Conservation (phyloP, 495 filamentous ascomycete genomes). For the Pyrenula aspistea region DNA sequence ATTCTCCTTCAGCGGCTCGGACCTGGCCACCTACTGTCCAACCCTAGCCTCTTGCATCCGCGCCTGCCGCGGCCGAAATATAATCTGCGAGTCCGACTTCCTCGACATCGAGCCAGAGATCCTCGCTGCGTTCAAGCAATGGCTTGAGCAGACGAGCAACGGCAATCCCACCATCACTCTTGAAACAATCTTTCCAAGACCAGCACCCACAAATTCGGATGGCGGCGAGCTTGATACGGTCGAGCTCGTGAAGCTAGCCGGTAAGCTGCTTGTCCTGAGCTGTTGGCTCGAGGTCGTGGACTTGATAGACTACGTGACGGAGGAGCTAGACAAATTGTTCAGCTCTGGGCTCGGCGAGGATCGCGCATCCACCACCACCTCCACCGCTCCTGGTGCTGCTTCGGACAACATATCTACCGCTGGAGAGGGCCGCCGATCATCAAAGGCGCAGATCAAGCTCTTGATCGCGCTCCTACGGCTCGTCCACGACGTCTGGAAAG, state of each 20-base stretch:
- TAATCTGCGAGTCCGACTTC: not conserved
- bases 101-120: not conserved
- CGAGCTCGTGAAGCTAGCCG: not conserved
- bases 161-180: not conserved
- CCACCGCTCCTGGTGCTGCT: too few species aligned
- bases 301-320: not conserved
- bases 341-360: too few species aligned
- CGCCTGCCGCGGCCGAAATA: not conserved
- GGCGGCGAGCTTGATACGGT: too few species aligned
- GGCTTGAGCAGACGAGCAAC: not conserved
- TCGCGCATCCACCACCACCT: too few species aligned
- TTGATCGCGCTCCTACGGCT: too few species aligned
- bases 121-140: not conserved
- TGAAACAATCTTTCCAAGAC: too few species aligned
- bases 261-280: not conserved
- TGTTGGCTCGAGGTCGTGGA: not conserved
- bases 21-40: not conserved
- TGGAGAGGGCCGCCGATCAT: too few species aligned
- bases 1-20: not conserved
- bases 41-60: not conserved
- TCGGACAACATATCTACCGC: too few species aligned
- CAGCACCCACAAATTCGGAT: too few species aligned
- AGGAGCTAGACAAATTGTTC: not conserved
- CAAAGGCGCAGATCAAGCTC: too few species aligned
- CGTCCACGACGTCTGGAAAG: too few species aligned